Evolutionary conservation across 2,329 filamentous ascomycete species (phyloP), one percentile per base, ranked within the genome.

Genomic region (Aspergillus oerlinghausenensis): DNA sequence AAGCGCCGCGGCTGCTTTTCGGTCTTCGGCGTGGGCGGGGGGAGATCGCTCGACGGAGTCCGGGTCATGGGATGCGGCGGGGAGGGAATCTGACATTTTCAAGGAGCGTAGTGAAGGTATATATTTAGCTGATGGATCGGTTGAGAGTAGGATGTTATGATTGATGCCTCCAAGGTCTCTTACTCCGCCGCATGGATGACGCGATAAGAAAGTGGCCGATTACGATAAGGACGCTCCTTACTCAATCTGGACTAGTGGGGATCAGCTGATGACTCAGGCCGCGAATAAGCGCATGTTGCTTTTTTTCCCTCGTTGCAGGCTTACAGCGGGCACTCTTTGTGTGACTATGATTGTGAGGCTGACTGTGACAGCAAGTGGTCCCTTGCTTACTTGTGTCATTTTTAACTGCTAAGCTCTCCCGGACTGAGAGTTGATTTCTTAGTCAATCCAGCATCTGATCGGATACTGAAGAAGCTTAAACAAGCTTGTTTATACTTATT

Each of bases 1-100:
- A 51, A 80, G 76, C 8, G 78, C 78, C 14, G 77, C 78, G 19
- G 78, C 78, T 10, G 78, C 77, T 67, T 79, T 79, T 64, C 78
- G 78, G 65, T 80, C 78, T 70, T 80, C 78, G 29, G 77, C 77
- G 59, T 76, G 77, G 38, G 72, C 68, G 45, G 77, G 75, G 48
- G 73, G 66, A 7, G 65, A 52, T 40, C 71, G 69, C 32, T 73
- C 67, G 32, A 60, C 59, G 21, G 71, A 63, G 28, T 73, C 69
- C 35, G 67, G 67, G 49, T 72, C 73, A 32, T 70, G 64, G 35
- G 69, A 66, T 29, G 73, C 71, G 23, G 77, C 72, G 26, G 75
- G 72, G 51, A 77, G 72, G 9, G 74, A 67, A 60, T 79, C 76
- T 23, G 77, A 74, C 77, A 79, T 79, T 26, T 48, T 67, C 23